Percentiles rank a stretch among this genome's conserved stretches.
Conservation (phyloP, 1,139 yeast species). For the Yamadazyma atmosphaerica region DNA sequence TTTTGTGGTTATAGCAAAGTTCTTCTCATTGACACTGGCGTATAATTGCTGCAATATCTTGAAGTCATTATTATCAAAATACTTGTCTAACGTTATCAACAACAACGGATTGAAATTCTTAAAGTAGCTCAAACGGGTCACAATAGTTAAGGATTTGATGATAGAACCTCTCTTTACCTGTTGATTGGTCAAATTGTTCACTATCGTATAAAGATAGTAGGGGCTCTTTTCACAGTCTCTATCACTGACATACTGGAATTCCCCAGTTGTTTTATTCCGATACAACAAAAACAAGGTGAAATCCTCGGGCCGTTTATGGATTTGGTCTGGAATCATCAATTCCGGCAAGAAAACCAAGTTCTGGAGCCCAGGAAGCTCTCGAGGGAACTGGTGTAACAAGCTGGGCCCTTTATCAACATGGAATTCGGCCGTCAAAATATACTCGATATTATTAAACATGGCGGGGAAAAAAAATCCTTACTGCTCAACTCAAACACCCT, state of each 20-base stretch:
- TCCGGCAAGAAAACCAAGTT: constrained; percentile 50
- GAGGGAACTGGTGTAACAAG: constrained; percentile 50
- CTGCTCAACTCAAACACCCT: no score
- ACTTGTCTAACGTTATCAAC: constrained; percentile 52
- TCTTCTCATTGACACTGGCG: constrained; percentile 34
- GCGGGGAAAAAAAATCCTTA: no score
- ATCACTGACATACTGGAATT: constrained; percentile 42
- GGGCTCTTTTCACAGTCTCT: constrained; percentile 40
- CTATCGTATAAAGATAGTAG: constrained; percentile 57
- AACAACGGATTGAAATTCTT: constrained; percentile 61
- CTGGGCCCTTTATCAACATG: constrained; percentile 58
- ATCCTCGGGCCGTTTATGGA: constrained; percentile 60
- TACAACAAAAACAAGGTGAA: constrained; percentile 58
- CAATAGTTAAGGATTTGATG: constrained; percentile 55
- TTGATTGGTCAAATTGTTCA: constrained; percentile 49
- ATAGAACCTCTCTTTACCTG: constrained; percentile 53
- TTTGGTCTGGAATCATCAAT: constrained; percentile 63
- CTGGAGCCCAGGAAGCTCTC: constrained; percentile 41
- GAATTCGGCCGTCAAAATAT: constrained; percentile 56
- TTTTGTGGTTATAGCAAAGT: constrained; percentile 25
- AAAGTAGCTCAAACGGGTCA: constrained; percentile 52
- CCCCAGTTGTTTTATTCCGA: constrained; percentile 36
- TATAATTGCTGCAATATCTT: constrained; percentile 29
- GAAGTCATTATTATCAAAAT: constrained; percentile 30
- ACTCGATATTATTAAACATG: constrained; percentile 32